These are phyloP conservation scores for Schizophyllum commune DNA, from an alignment of 1,284 basidiomycete genomes.

Conservation along the genomic window DNA sequence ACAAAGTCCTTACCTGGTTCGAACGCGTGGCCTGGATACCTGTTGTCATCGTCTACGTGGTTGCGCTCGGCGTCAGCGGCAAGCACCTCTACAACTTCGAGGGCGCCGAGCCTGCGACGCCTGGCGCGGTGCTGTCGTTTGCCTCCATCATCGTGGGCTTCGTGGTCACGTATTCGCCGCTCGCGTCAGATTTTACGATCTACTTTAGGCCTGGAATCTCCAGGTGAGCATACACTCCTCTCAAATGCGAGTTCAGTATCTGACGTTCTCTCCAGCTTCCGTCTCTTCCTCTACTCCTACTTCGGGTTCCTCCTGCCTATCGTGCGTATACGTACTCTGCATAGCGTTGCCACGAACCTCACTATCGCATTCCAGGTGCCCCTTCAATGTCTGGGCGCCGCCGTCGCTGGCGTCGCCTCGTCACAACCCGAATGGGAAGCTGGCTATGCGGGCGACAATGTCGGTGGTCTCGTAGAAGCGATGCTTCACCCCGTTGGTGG, in stretches of 20 bases:
- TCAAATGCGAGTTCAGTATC: not conserved
- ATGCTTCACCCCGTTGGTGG: slow-evolving; percentile 64
- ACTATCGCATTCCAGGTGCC: slow-evolving; percentile 12
- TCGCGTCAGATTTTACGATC: slow-evolving; percentile 69
- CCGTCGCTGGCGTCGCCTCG: slow-evolving; percentile 49
- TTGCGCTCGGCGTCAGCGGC: slow-evolving; percentile 67
- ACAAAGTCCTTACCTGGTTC: slow-evolving; percentile 70
- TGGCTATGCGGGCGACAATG: slow-evolving; percentile 52
- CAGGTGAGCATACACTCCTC: slow-evolving; percentile 29
- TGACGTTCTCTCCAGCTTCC: slow-evolving; percentile 34
- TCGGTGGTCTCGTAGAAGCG: slow-evolving; percentile 69
- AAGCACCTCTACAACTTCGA: slow-evolving; percentile 41
- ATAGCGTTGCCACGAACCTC: too few species aligned
- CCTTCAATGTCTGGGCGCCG: slow-evolving; percentile 73
- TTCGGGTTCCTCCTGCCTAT: slow-evolving; percentile 68
- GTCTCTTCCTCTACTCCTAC: slow-evolving; percentile 70
- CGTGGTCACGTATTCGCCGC: slow-evolving; percentile 55
- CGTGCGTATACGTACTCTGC: slow-evolving; percentile 20
- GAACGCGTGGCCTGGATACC: slow-evolving; percentile 76
- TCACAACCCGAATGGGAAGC: slow-evolving; percentile 63
- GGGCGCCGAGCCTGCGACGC: slow-evolving; percentile 37
- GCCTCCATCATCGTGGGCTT: slow-evolving; percentile 70
- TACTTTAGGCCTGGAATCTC: slow-evolving; percentile 55
- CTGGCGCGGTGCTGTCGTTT: slow-evolving; percentile 45
- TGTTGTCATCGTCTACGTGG: slow-evolving; percentile 68